phyloP scores from a whole-genome alignment of 2,329 filamentous ascomycete species.

The Ophiostoma ips region DNA sequence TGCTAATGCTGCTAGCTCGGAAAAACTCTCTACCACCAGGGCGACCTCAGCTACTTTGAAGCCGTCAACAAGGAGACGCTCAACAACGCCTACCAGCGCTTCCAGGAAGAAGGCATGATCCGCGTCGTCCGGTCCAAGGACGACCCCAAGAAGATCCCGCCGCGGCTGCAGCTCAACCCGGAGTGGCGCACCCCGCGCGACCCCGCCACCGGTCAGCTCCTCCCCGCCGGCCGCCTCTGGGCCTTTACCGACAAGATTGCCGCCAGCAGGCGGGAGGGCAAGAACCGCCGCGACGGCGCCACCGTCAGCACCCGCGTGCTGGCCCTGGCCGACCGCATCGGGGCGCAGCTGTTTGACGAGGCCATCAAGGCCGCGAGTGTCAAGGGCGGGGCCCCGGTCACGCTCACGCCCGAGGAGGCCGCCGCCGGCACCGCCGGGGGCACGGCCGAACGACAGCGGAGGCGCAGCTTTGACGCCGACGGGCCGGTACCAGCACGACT shows the following conservation, averaged over 20 bases:
- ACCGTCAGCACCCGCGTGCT: slow-evolving; percentile 77
- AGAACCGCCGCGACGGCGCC: slow-evolving; percentile 86
- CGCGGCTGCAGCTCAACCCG: slow-evolving; percentile 53
- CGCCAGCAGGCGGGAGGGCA: slow-evolving; percentile 71
- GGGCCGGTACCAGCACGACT: slow-evolving; percentile 2
- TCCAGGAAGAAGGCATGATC: slow-evolving; percentile 83
- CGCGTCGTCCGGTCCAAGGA: slow-evolving; percentile 57
- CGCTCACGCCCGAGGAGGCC: slow-evolving; percentile 7
- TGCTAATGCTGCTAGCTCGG: slow-evolving; percentile 46
- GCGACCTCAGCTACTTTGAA: slow-evolving; percentile 93
- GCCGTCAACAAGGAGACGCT: slow-evolving; percentile 97
- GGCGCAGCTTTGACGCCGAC: slow-evolving; percentile 4
- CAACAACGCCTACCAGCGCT: slow-evolving; percentile 80
- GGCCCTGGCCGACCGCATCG: slow-evolving; percentile 59
- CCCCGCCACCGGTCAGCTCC: slow-evolving; percentile 41
- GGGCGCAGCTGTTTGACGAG: slow-evolving; percentile 52
- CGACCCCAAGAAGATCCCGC: slow-evolving; percentile 41
- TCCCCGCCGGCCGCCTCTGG: slow-evolving; percentile 69
- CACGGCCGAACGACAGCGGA: not conserved
- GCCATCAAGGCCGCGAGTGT: slow-evolving; percentile 25
- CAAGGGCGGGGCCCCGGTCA: slow-evolving; percentile 24
- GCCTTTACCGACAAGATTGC: slow-evolving; percentile 84
- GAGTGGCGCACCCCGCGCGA: slow-evolving; percentile 65
- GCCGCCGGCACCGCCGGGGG: not conserved
- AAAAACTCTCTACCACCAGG: slow-evolving; percentile 95